Evolutionary conservation across 2,329 filamentous ascomycete species (phyloP), one percentile per base, ranked within the genome.

Genomic region (Cercospora sp.): DNA sequence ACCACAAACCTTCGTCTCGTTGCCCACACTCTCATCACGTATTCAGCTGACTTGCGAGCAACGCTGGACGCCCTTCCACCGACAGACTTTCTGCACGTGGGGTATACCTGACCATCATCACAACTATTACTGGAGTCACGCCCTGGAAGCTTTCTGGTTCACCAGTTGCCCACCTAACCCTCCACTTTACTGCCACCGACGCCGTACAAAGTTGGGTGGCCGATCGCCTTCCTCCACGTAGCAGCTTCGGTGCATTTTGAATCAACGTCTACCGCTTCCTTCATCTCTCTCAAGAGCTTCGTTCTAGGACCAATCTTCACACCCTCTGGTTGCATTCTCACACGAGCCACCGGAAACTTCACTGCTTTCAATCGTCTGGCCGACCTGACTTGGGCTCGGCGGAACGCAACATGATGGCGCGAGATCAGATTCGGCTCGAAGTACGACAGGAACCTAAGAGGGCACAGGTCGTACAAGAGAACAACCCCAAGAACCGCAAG

Each of bases 401-500:
- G 45, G 57, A 91, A 91, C 92, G 76, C 62, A 70, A 45, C 45
- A 73, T 73, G 72, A 72, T 73, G 70, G 66, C 67, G 58, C 64
- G 67, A 30, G 67, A 68, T 51, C 61, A 68, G 39, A 55, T 66
- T 10, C 60, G 53, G 23, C 65, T 73, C 51, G 59, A 67, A 33
- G 67, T 73, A 42, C 68, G 72, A 64, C 72, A 73, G 60, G 67
- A 73, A 67, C 72, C 72, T 9, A 64, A 58, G 36, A 65, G 68
- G 28, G 72, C 72, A 39, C 72, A 73, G 51, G 68, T 73, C 62
- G 72, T 73, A 12, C 72, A 72, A 63, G 72, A 73, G 63, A 73
- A 72, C 66, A 72, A 72, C 59, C 70, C 70, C 33, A 73, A 73
- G 63, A 72, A 70, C 12, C 89, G 93, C 72, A 96, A 96, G 79